Percentiles rank a stretch among this genome's conserved stretches.
These are phyloP conservation scores for Lanzia echinophila DNA, from an alignment of 2,329 filamentous ascomycete genomes.

Conservation along the genomic window DNA sequence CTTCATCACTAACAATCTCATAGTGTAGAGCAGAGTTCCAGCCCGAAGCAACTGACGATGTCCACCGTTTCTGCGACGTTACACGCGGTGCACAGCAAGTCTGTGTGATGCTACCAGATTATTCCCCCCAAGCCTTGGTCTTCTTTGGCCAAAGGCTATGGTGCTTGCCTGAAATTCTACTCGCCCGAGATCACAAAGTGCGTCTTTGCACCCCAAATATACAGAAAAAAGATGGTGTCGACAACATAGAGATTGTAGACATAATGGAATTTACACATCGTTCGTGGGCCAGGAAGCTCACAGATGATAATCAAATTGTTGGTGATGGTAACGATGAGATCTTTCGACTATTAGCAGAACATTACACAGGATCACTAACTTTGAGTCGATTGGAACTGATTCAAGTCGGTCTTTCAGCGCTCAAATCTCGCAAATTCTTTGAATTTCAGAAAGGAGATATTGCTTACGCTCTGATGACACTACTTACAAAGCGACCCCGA, in stretches of 20 bases:
- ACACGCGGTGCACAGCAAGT: conserved; percentile 7
- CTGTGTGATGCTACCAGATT: conserved; percentile 5
- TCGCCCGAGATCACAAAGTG: conserved; percentile 10
- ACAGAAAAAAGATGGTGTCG: background rate
- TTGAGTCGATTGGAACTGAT: conserved; percentile 9
- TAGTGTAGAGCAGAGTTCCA: conserved; percentile 9
- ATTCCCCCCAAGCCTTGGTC: background rate
- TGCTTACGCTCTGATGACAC: conserved; percentile 30
- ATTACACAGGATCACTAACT: conserved; percentile 5
- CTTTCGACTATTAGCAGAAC: conserved; percentile 8
- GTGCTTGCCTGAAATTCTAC: conserved; percentile 10
- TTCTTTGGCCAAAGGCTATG: conserved; percentile 10
- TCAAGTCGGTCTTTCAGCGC: conserved; percentile 3
- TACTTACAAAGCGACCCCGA: conserved; percentile 26
- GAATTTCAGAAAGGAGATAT: conserved; percentile 23
- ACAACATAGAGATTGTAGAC: conserved; percentile 7
- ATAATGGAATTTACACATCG: conserved; percentile 12
- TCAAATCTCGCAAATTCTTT: conserved; percentile 5
- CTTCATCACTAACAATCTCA: background rate
- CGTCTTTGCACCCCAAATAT: conserved; percentile 1
- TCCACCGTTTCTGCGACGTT: conserved; percentile 12
- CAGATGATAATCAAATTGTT: background rate
- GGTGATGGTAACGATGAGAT: conserved; percentile 8
- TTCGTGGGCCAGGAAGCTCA: conserved; percentile 6
- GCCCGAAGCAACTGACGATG: conserved; percentile 10